Percentiles rank a stretch among this genome's conserved stretches.
phyloP scores from a whole-genome alignment of 2,329 filamentous ascomycete genomes.

The Hypoxylon sp. region DNA sequence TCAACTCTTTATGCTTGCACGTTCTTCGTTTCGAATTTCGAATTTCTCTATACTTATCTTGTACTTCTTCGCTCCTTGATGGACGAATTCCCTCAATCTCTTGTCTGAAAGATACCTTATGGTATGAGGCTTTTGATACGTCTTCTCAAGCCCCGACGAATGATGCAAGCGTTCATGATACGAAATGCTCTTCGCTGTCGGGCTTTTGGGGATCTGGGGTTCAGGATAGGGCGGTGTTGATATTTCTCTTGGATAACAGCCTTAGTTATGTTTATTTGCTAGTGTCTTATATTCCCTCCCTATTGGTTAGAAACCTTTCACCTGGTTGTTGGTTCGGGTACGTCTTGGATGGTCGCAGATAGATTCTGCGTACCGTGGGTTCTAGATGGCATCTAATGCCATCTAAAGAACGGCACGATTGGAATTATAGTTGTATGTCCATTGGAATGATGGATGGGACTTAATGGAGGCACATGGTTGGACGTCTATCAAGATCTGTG shows the following conservation, averaged over 20 bases:
- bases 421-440: background rate
- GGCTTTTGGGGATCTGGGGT: background rate
- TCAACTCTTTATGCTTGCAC: background rate
- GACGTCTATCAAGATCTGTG: background rate
- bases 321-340: background rate
- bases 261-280: background rate
- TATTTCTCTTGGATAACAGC: background rate
- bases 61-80: background rate
- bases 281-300: background rate
- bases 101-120: background rate
- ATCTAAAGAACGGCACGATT: too few species aligned
- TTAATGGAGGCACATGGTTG: background rate
- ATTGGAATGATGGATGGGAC: background rate
- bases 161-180: conserved; percentile 1
- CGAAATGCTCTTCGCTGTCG: background rate
- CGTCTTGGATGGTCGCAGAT: background rate
- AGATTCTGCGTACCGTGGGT: background rate
- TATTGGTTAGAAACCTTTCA: background rate
- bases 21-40: background rate
- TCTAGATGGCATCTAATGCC: background rate
- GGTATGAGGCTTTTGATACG: background rate
- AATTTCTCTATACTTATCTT: background rate
- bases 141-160: background rate
- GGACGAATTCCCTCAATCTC: background rate
- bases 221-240: background rate